phyloP scores from a whole-genome alignment of 768 basidiomycete genomes.

The Lactarius akahatsu region DNA sequence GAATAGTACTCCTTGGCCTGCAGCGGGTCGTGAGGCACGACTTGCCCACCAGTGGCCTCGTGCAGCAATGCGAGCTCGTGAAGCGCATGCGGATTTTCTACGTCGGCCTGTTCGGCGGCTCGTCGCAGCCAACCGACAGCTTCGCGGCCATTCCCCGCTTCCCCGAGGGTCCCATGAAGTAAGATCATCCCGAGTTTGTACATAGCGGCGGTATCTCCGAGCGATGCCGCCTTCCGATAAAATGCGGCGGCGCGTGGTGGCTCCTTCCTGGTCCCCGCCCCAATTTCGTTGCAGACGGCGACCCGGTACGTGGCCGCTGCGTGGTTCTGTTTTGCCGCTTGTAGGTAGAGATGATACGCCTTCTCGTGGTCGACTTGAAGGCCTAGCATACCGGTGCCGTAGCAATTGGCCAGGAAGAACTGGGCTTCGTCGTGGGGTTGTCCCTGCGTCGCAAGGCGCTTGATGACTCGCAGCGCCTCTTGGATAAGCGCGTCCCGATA shows the following conservation, averaged over 20 bases:
- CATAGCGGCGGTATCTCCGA: slow-evolving; percentile 98
- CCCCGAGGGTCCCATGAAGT: slow-evolving; percentile 78
- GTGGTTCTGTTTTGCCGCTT: slow-evolving; percentile 97
- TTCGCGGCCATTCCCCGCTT: slow-evolving; percentile 84
- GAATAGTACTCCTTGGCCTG: slow-evolving; percentile 86
- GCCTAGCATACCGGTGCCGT: slow-evolving; percentile 94
- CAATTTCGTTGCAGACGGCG: slow-evolving; percentile 98
- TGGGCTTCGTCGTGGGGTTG: slow-evolving; percentile 95
- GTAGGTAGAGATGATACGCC: slow-evolving; percentile 94
- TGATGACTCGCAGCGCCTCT: slow-evolving; percentile 90
- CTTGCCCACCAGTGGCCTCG: slow-evolving; percentile 62
- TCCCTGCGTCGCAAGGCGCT: slow-evolving; percentile 88
- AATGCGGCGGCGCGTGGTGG: slow-evolving; percentile 88
- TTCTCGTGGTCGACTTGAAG: slow-evolving; percentile 96
- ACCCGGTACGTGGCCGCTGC: slow-evolving; percentile 93
- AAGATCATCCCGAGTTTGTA: slow-evolving; percentile 99
- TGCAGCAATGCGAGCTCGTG: slow-evolving; percentile 91
- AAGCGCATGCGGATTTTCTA: slow-evolving; percentile 95
- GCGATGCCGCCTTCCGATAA: slow-evolving; percentile 93
- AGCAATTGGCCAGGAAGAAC: slow-evolving; percentile 97
- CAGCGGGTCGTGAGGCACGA: slow-evolving; percentile 76
- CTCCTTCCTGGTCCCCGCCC: slow-evolving; percentile 91
- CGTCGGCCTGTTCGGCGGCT: slow-evolving; percentile 96
- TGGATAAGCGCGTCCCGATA: slow-evolving; percentile 85
- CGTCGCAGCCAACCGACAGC: slow-evolving; percentile 93